phyloP scores from a whole-genome alignment of 306 rosid species.

The Cucurbita ficifolia region DNA sequence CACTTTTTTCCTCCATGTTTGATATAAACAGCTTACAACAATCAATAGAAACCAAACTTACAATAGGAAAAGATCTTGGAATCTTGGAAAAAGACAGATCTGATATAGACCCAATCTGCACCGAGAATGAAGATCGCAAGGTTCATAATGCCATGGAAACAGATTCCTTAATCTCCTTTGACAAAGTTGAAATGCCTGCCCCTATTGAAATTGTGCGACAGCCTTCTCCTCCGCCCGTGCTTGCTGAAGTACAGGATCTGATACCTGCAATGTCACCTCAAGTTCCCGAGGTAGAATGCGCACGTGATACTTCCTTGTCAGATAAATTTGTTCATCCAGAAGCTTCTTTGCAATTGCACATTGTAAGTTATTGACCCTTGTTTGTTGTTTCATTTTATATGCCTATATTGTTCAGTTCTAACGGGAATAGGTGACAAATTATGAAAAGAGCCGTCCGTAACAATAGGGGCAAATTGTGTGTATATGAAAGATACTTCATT shows the following conservation, averaged over 20 bases:
- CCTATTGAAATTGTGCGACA: slow-evolving; percentile 55
- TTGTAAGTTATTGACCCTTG: slow-evolving; percentile 38
- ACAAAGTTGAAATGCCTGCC: slow-evolving; percentile 31
- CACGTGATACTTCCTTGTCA: slow-evolving; percentile 25
- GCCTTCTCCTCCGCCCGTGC: slow-evolving; percentile 91
- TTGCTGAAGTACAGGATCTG: slow-evolving; percentile 83
- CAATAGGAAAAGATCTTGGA: slow-evolving; percentile 24
- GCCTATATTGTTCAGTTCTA: background rate
- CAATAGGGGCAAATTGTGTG: background rate
- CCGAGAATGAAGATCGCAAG: slow-evolving; percentile 24
- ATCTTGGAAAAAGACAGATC: slow-evolving; percentile 22
- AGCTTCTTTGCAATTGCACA: slow-evolving; percentile 66
- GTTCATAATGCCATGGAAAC: slow-evolving; percentile 26
- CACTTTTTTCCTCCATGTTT: slow-evolving; percentile 6
- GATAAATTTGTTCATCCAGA: slow-evolving; percentile 46
- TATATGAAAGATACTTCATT: background rate
- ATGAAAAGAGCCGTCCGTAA: background rate
- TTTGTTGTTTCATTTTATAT: background rate
- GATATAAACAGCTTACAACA: slow-evolving; percentile 39
- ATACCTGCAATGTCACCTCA: slow-evolving; percentile 53
- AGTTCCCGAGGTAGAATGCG: slow-evolving; percentile 31
- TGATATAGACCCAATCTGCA: slow-evolving; percentile 23
- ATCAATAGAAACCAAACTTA: slow-evolving; percentile 26
- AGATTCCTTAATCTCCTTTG: slow-evolving; percentile 75
- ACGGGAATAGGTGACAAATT: background rate